These are phyloP conservation scores for Phialophora expanda DNA, from an alignment of 2,329 filamentous ascomycete species.

Conservation along the genomic window DNA sequence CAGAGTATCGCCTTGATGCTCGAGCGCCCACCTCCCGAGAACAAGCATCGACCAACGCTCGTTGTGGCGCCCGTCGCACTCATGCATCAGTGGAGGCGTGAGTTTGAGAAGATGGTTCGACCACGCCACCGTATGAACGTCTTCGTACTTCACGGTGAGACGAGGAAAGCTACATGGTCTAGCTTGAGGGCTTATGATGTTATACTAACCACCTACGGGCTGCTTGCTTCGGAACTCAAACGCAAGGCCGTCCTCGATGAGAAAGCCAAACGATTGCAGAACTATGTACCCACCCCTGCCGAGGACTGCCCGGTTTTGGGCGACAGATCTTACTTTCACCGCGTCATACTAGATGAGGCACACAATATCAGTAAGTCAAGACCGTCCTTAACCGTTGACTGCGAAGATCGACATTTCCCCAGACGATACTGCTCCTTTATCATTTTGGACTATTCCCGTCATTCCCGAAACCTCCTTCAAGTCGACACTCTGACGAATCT, in stretches of 20 bases:
- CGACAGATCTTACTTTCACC: slow-evolving; percentile 65
- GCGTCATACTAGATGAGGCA: slow-evolving; percentile 78
- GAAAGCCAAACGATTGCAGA: slow-evolving; percentile 54
- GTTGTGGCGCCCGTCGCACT: slow-evolving; percentile 81
- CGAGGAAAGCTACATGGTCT: slow-evolving; percentile 61
- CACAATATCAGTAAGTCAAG: slow-evolving; percentile 66
- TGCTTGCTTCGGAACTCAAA: slow-evolving; percentile 70
- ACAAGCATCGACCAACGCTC: slow-evolving; percentile 72
- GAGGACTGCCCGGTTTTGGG: slow-evolving; percentile 65
- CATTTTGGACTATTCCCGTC: neutral
- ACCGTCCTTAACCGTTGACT: neutral
- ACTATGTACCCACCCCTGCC: slow-evolving; percentile 45
- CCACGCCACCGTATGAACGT: slow-evolving; percentile 64
- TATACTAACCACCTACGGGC: slow-evolving; percentile 80
- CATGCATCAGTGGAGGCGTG: slow-evolving; percentile 81
- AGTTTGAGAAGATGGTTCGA: slow-evolving; percentile 74
- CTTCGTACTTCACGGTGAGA: slow-evolving; percentile 71
- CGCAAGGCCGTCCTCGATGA: slow-evolving; percentile 60
- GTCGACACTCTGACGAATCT: neutral
- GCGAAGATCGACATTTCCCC: neutral
- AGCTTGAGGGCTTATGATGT: slow-evolving; percentile 72
- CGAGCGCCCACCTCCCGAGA: slow-evolving; percentile 65
- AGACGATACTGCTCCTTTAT: neutral
- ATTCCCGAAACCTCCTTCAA: neutral
- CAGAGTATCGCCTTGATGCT: slow-evolving; percentile 80